phyloP scores from a whole-genome alignment of 2,329 filamentous ascomycete genomes.

The Pseudocercospora crystallina region DNA sequence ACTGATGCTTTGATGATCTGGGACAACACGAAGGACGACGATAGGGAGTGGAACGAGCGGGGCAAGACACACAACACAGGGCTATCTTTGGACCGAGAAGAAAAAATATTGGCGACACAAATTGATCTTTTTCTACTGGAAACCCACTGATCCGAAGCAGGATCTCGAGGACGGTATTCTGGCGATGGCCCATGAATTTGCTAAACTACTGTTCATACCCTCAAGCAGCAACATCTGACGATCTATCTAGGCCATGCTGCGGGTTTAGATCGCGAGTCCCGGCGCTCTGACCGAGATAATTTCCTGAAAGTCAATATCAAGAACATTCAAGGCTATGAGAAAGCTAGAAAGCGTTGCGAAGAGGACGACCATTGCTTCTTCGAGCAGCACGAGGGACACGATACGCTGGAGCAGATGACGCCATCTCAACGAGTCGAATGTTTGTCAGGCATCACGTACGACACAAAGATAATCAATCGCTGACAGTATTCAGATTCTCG shows the following conservation, averaged over 20 bases:
- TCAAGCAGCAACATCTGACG: not conserved
- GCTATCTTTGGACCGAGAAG: too few species aligned
- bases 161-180: not conserved
- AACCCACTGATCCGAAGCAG: not conserved
- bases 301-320: constrained; percentile 10
- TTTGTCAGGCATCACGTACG: too few species aligned
- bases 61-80: too few species aligned
- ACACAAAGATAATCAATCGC: too few species aligned
- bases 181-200: constrained; percentile 19
- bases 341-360: constrained; percentile 1
- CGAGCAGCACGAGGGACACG: too few species aligned
- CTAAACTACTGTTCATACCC: not conserved
- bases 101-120: constrained; percentile 9
- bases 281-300: constrained; percentile 18
- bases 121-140: constrained; percentile 7
- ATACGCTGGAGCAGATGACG: too few species aligned
- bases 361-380: constrained; percentile 6
- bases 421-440: too few species aligned
- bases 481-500: too few species aligned
- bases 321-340: constrained; percentile 10
- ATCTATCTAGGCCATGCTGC: constrained; percentile 17
- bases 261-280: constrained; percentile 21
- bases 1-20: constrained; percentile 22
- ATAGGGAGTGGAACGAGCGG: constrained; percentile 17
- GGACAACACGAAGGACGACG: constrained; percentile 19